These are phyloP conservation scores for Rhynchosporium secalis DNA, from an alignment of 2,329 filamentous ascomycete genomes.

Conservation along the genomic window DNA sequence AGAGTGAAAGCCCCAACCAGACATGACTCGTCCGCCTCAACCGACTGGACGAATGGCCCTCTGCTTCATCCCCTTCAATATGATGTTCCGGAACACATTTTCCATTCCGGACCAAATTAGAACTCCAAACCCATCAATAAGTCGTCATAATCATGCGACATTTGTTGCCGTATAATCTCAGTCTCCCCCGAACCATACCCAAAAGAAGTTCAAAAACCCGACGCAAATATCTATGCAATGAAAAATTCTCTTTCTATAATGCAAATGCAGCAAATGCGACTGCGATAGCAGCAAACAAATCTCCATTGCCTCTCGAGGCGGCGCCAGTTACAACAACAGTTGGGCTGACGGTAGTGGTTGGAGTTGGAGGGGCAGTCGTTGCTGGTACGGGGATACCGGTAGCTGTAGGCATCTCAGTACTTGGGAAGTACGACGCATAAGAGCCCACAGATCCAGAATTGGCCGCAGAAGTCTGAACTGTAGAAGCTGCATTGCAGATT, in stretches of 20 bases:
- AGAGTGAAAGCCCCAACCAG: conserved; percentile 6
- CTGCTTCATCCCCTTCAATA: not conserved
- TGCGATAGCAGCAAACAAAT: conserved; percentile 19
- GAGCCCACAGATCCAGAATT: not conserved
- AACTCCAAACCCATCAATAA: conserved; percentile 5
- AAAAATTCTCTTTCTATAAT: conserved; percentile 23
- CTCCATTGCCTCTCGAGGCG: conserved; percentile 13
- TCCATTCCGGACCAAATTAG: not conserved
- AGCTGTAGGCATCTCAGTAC: conserved; percentile 15
- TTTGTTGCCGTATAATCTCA: conserved; percentile 1
- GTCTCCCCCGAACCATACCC: not conserved
- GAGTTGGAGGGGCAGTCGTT: conserved; percentile 4
- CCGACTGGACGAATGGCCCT: not conserved
- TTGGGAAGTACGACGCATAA: conserved; percentile 12
- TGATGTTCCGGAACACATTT: not conserved
- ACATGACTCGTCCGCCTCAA: not conserved
- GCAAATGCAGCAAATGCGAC: conserved; percentile 30
- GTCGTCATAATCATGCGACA: conserved; percentile 3
- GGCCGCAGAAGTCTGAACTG: conserved; percentile 9
- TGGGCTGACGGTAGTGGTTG: not conserved
- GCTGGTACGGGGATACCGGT: conserved; percentile 3
- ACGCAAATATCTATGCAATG: not conserved
- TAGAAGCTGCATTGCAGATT: conserved; percentile 12
- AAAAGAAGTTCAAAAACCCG: conserved; percentile 5
- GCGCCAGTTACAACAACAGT: conserved; percentile 2